Base-by-base conservation (phyloP, 2,329 filamentous ascomycete species). In the Hypoxylon sp. region DNA sequence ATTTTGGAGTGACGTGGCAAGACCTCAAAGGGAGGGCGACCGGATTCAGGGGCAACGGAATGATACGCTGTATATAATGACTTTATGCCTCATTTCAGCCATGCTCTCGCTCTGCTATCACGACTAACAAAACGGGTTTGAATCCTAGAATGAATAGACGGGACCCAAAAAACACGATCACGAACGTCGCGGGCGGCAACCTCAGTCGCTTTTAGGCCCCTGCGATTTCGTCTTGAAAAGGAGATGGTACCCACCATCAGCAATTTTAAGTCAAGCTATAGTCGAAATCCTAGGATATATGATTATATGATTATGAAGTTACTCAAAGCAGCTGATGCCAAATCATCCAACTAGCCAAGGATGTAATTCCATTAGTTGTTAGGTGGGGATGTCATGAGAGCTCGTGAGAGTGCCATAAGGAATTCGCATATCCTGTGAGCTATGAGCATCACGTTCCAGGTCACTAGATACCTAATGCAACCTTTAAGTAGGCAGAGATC, bases 21-120 rank as follows among this genome's bases (percentile, higher is more conserved):
- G 17, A 19, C 28, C 21, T 34, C 38, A 32, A 23, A 56, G 38
- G 19, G 38, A 38, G 51, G 23, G 14, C 10, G 17, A 7, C 6
- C 21, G 30, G 43, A 52, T 49, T 49, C 32, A 19, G 34, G 38
- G 52, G 21, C 43, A 34, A 49, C 32, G 62, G 32, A 55, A 65
- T 28, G 55, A 41, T 41, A 49, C 30, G 23, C 13, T 65, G 41
- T 58, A 61, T 48, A 65, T 61, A 61, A 61, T 43, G 48, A 53
- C 14, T 30, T 60, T 25, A 57, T 19, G 43, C 19, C 45, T 52
- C 11, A 34, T 55, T 7, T 30, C 41, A 28, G 19, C 28, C 25
- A 36, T 23, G 23, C 51, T 57, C 30, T 55, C 43, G 7, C 48
- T 56, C n/a, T 11, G 10, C 7, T 53, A 19, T 52, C 19, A 55